Conservation (phyloP, 2,329 filamentous ascomycete genomes). For the Aplosporella prunicola region DNA sequence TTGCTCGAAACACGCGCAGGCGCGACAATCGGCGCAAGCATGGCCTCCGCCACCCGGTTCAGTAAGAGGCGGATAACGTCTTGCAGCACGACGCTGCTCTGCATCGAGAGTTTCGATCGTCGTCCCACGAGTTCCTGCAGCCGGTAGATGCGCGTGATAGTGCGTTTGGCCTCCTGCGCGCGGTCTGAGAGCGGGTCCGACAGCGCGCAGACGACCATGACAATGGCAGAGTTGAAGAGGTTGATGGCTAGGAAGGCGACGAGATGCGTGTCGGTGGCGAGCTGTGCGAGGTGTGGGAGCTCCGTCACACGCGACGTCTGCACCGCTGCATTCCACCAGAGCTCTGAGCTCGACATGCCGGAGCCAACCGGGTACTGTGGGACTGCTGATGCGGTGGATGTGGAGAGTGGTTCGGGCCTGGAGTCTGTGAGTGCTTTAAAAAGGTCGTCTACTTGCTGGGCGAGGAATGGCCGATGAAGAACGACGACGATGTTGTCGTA, state of each 20-base stretch:
- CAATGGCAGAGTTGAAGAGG: conserved; percentile 36
- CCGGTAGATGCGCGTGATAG: conserved; percentile 34
- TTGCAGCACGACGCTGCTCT: conserved; percentile 21
- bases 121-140: conserved; percentile 30
- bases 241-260: conserved; percentile 38
- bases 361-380: conserved; percentile 7
- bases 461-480: conserved; percentile 34
- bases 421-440: conserved; percentile 12
- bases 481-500: conserved; percentile 37
- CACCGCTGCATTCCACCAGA: conserved; percentile 31
- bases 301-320: conserved; percentile 31
- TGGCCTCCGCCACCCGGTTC: conserved; percentile 2
- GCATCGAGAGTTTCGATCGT: conserved; percentile 27
- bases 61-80: conserved; percentile 13
- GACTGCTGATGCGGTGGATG: conserved; percentile 2
- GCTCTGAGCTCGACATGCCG: conserved; percentile 19
- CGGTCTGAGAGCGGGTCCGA: conserved; percentile 34
- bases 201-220: conserved; percentile 34
- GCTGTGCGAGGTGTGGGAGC: conserved; percentile 25
- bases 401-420: conserved; percentile 3
- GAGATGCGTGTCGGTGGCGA: conserved; percentile 35
- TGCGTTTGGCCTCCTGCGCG: conserved; percentile 35
- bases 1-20: neutral
- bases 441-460: conserved; percentile 26
- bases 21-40: neutral